Percentiles rank a stretch among this genome's conserved stretches.
These are phyloP conservation scores for Elsinoe necatrix DNA, from an alignment of 2,329 filamentous ascomycete genomes.

Conservation along the genomic window DNA sequence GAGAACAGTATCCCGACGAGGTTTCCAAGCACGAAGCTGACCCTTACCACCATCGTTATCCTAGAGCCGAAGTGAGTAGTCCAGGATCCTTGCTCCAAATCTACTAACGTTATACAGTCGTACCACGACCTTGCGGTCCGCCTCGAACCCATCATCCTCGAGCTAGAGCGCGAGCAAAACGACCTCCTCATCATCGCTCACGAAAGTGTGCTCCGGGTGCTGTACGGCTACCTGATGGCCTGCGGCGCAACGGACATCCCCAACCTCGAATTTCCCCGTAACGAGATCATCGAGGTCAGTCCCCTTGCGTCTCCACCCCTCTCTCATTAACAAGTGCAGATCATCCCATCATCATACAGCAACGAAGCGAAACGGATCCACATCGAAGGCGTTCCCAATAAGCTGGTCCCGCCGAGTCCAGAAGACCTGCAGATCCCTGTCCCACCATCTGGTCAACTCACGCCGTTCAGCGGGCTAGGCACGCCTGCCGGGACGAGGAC, in stretches of 20 bases:
- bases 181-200: constrained; percentile 98
- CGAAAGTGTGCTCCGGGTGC: constrained; percentile 90
- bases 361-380: constrained; percentile 88
- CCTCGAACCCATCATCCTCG: constrained; percentile 93
- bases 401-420: constrained; percentile 66
- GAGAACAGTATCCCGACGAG: constrained; percentile 77
- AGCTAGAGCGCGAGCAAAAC: constrained; percentile 92
- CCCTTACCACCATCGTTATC: constrained; percentile 94
- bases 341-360: constrained; percentile 94
- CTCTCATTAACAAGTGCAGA: constrained; percentile 38
- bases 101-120: constrained; percentile 50
- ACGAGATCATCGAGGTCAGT: constrained; percentile 85
- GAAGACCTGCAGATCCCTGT: constrained; percentile 75
- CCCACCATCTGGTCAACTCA: constrained; percentile 46
- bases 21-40: constrained; percentile 87
- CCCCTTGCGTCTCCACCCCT: constrained; percentile 16
- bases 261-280: constrained; percentile 81
- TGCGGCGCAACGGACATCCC: constrained; percentile 94
- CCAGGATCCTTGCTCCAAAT: not conserved
- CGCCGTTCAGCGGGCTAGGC: constrained; percentile 36
- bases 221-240: constrained; percentile 98
- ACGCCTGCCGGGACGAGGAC: constrained; percentile 25
- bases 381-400: constrained; percentile 59
- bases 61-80: constrained; percentile 71
- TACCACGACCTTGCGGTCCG: constrained; percentile 98